Evolutionary conservation across 148 eudicot species (phyloP).

Genomic region (Rhododendron simsii): DNA sequence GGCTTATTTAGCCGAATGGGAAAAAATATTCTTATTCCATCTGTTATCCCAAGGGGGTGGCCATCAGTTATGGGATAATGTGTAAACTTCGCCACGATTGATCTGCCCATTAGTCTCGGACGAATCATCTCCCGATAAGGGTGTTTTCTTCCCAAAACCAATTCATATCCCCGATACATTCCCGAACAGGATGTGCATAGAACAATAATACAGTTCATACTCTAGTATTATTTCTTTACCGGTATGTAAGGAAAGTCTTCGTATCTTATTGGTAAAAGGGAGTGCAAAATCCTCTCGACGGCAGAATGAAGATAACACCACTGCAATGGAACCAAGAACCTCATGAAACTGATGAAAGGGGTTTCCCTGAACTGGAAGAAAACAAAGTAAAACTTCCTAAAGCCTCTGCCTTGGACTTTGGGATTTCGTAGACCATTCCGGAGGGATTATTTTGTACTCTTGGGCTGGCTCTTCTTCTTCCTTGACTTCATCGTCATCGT

Average conservation of each 20-base stretch:
- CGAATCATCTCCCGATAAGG: neutral
- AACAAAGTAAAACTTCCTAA: constrained; percentile 12
- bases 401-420: constrained; percentile 42
- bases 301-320: neutral
- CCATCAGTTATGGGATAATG: too few relatives aligned
- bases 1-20: too few relatives aligned
- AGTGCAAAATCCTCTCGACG: neutral
- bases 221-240: neutral
- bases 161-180: neutral
- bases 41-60: too few relatives aligned
- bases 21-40: too few relatives aligned
- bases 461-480: constrained; percentile 34
- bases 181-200: neutral
- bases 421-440: constrained; percentile 58
- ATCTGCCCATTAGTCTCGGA: too few relatives aligned
- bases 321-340: neutral
- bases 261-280: too few relatives aligned
- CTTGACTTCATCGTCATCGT: constrained; percentile 45
- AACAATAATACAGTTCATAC: neutral
- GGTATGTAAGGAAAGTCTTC: too few relatives aligned
- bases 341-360: neutral
- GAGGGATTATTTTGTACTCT: constrained; percentile 55
- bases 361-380: neutral
- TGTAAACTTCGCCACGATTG: too few relatives aligned
- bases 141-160: neutral